A percentile compares a stretch with the other conserved stretches of the same genome.
Evolutionary conservation across 2,329 filamentous ascomycete species (phyloP).

Genomic region (Blumeriella jaapii): DNA sequence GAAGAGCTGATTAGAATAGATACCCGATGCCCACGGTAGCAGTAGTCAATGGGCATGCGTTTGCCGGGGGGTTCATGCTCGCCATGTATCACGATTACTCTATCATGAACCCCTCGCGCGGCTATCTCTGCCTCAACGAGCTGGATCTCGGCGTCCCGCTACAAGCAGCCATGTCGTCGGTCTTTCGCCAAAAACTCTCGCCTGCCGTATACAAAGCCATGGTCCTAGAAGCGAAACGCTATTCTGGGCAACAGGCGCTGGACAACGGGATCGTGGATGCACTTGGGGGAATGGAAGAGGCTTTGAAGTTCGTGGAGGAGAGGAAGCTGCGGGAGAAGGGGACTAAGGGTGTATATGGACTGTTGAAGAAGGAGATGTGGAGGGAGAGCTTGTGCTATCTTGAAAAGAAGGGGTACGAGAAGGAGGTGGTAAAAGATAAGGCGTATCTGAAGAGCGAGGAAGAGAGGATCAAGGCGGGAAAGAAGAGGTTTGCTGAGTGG

Average conservation of each 20-base stretch:
- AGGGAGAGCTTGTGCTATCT: conserved; percentile 50
- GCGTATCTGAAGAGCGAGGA: conserved; percentile 31
- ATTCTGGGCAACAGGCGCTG: conserved; percentile 50
- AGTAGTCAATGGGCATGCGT: conserved; percentile 70
- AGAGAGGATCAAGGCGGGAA: conserved; percentile 15
- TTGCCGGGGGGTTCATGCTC: conserved; percentile 72
- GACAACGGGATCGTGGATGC: conserved; percentile 57
- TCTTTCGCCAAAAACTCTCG: conserved; percentile 61
- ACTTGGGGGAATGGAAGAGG: conserved; percentile 52
- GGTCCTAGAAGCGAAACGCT: conserved; percentile 64
- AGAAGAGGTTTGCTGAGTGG: conserved; percentile 20
- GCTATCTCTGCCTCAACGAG: conserved; percentile 74
- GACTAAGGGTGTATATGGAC: conserved; percentile 54
- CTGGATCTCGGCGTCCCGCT: conserved; percentile 70
- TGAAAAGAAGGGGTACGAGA: conserved; percentile 39
- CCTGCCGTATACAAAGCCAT: conserved; percentile 46
- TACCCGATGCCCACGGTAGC: conserved; percentile 76
- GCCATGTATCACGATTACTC: conserved; percentile 78
- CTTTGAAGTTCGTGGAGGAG: conserved; percentile 46
- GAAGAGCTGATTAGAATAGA: conserved; percentile 21
- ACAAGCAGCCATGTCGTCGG: conserved; percentile 57
- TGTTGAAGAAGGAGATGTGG: conserved; percentile 68
- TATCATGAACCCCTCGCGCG: conserved; percentile 56
- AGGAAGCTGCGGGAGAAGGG: conserved; percentile 49
- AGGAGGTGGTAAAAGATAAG: conserved; percentile 38